phyloP scores from a whole-genome alignment of 306 rosid species.

The Bauhinia variegata region DNA sequence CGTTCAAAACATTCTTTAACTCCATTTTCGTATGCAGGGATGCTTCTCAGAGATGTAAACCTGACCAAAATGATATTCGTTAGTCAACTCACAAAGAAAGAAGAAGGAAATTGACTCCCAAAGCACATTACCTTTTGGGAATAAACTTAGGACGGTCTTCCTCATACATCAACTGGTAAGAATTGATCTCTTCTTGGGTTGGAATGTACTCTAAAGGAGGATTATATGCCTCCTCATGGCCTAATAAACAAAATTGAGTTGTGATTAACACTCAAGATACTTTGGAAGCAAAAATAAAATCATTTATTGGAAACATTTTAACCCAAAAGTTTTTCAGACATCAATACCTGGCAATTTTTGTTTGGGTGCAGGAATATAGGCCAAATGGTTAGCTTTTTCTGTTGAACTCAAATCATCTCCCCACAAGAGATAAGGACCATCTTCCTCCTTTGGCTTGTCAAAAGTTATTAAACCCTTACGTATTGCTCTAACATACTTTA shows the following conservation, averaged over 20 bases:
- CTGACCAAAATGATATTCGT: conserved; percentile 46
- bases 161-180: conserved; percentile 79
- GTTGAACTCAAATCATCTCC: conserved; percentile 72
- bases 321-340: conserved; percentile 16
- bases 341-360: conserved; percentile 80
- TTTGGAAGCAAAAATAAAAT: conserved; percentile 18
- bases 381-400: conserved; percentile 67
- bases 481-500: conserved; percentile 68
- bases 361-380: conserved; percentile 93
- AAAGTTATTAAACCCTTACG: conserved; percentile 76
- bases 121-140: conserved; percentile 70
- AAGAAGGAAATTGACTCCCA: background rate
- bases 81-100: conserved; percentile 21
- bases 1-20: conserved; percentile 81
- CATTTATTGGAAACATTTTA: conserved; percentile 7
- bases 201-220: conserved; percentile 95
- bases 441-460: conserved; percentile 79
- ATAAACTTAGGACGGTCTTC: conserved; percentile 94
- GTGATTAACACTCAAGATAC: conserved; percentile 18
- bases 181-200: conserved; percentile 84
- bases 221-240: conserved; percentile 92
- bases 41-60: conserved; percentile 76
- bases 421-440: conserved; percentile 75
- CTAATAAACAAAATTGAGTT: conserved; percentile 40
- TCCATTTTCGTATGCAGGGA: conserved; percentile 88